Evolutionary conservation across 768 basidiomycete species (phyloP), one percentile per base, ranked within the genome.

Genomic region (Mycena indigotica): DNA sequence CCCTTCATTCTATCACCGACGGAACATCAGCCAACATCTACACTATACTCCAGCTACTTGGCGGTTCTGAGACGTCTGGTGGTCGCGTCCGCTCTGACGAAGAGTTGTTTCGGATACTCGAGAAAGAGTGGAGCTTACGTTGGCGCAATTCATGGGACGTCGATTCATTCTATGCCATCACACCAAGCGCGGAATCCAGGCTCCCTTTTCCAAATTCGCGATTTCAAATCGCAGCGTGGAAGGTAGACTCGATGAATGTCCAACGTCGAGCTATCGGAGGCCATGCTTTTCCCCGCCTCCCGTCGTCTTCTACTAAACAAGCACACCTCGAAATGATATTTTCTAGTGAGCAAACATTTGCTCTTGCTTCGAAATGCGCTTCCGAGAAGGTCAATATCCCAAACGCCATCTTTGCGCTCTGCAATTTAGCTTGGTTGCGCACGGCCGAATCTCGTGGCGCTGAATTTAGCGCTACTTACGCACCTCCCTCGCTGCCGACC

Each of bases 331-430:
- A 59, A 5, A 40, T 59, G 39, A 50, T 32, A 41, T 59, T 59
- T 30, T 23, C 23, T 51, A 26, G 38, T 44, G 46, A 17, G 5
- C 50, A 66, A 32, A 66, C 65, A 2, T 38, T 19, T 15, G 23
- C 30, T 4, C 45, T 65, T 15, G 19, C 60, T n/a, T 32, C 45
- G 23, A 54, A 35, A 38, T 64, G 63, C 46, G 56, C 62, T 55
- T 29, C 55, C 8, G 48, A 58, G 21, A 40, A 53, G 17, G 62
- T 57, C 17, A 63, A 52, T 23, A 53, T 65, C 25, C 60, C 62
- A 21, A 60, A 67, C 52, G 55, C 66, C 6, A 49, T 62, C 12
- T 62, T 60, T 48, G 65, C 61, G 15, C 52, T 65, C 15, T 64
- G 57, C 50, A 56, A 55, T 38, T 51, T 64, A 24, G 60, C 65